Percentiles rank a stretch among this genome's conserved stretches.
Conservation (phyloP, 257 asterid genomes). For the Ilex aquifolium region DNA sequence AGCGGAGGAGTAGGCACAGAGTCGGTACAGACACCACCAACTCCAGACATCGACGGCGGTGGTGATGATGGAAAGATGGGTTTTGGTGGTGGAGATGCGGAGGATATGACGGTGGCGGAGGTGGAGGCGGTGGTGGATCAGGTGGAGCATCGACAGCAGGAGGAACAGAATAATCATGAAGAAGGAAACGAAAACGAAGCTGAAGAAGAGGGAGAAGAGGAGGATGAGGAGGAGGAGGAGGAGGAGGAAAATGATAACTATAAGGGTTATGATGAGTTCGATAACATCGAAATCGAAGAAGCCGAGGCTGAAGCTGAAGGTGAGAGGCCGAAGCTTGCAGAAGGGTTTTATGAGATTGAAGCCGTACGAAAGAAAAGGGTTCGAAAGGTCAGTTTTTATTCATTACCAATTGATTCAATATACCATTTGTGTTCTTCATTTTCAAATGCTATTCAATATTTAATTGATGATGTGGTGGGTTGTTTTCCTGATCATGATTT, state of each 20-base stretch:
- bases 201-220: constrained; percentile 12
- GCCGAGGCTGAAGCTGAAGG: constrained; percentile 1
- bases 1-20: neutral
- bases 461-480: too few relatives aligned
- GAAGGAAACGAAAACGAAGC: neutral
- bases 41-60: neutral
- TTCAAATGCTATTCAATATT: too few relatives aligned
- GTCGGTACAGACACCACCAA: constrained; percentile 7
- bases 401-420: too few relatives aligned
- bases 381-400: constrained; percentile 17
- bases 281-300: constrained; percentile 1
- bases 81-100: neutral
- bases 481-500: too few relatives aligned
- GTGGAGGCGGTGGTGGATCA: neutral
- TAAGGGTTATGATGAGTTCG: constrained; percentile 2
- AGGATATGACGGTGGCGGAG: neutral
- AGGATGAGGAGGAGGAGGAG: constrained; percentile 7
- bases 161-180: neutral
- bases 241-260: neutral
- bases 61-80: too few relatives aligned
- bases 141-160: constrained; percentile 1
- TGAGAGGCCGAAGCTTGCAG: constrained; percentile 31
- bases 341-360: constrained; percentile 32
- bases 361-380: constrained; percentile 28
- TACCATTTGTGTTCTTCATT: too few relatives aligned